Base-by-base conservation (phyloP, 2,329 filamentous ascomycete species). In the Triangularia setosa region DNA sequence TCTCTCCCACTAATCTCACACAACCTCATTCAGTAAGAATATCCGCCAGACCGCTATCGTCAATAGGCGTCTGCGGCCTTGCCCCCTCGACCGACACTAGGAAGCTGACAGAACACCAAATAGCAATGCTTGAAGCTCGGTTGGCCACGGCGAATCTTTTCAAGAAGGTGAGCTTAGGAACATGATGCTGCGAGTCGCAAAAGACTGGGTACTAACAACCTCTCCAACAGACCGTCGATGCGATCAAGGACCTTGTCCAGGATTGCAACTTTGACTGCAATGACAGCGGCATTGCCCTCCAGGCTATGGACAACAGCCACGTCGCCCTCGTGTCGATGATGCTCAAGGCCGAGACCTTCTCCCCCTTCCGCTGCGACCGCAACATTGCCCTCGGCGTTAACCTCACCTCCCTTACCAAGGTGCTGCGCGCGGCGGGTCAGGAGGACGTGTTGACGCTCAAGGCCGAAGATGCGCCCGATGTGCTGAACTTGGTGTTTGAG, bases 231-330 rank as follows among this genome's bases (percentile, higher is more conserved):
- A 92, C 98, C 69, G 93, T 99, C 74, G 96, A 99, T 78, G 92
- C 96, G 73, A 97, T 99, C 88, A 98, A 97, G 81, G 95, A 99
- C 75, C 88, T 99, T 60, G 95, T 99, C 61, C 95, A 98, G 80
- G 95, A 99, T 82, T 99, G 95, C 89, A 99, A 99, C 83, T 99
- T 99, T 82, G 95, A 99, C 85, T 99, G 96, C 90, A 99, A 98
- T 90, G 96, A 99, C 85, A 94, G 92, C 62, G 95, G 95, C 68
- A 95, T 99, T 75, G 93, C 94, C 60, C 91, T 99, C 63, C 95
- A 99, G 81, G 95, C 95, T 75, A 99, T 99, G 96, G 95, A 99
- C 84, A 99, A 98, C 87, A 98, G 93, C 59, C 95, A 99, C 81
- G 95, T 99, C 73, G 95, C 95, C 68, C 91, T 99, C 62, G 95